Evolutionary conservation across 345 rosid genomes (phyloP), one percentile per base, ranked within the genome.

Genomic region (Dimocarpus longan): DNA sequence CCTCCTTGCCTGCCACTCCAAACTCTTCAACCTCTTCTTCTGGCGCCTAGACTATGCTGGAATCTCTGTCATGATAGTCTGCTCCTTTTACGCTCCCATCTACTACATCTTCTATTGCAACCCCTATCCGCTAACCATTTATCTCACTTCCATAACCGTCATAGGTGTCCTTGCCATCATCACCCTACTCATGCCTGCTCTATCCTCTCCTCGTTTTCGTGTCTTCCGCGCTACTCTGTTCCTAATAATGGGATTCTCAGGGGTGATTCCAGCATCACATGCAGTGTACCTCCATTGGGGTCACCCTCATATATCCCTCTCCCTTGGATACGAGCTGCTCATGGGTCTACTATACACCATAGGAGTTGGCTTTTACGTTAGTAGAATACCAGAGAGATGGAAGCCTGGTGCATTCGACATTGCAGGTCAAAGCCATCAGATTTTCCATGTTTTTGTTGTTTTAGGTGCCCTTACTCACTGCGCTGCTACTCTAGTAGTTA

Each of bases 41-140:
- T 94, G 99, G 99, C 95, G 97, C 42, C 87, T 96, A 4, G 98
- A 96, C 84, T 96, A 96, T 4, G 94, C 98, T 0, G 98, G 98
- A 62, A 96, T 96, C 83, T 94, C 97, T 48, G 87, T 93, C 62
- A 94, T 94, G 98, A 94, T 96, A 9, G 89, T 96, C 80, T 91
- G 87, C 78, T 94, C 99, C 16, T 96, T 94, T 90, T 91, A 89
- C 21, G 97, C 95, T 42, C 98, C 98, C 4, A 81, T 96, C 84
- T 96, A 96, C 76, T 94, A 96, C 68, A 86, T 87, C 46, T 96
- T 96, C 90, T 87, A 84, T 59, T 91, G 99, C 85, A 86, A 94
- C 78, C 90, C 95, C 4, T 70, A 85, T 66, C 76, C 92, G 19
- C 84, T 88, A 7, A 66, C 91, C 86, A 68, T 94, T 76, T 93